These are phyloP conservation scores for Pythium biforme DNA, from an alignment of 352 stramenopile genomes.

Conservation along the genomic window DNA sequence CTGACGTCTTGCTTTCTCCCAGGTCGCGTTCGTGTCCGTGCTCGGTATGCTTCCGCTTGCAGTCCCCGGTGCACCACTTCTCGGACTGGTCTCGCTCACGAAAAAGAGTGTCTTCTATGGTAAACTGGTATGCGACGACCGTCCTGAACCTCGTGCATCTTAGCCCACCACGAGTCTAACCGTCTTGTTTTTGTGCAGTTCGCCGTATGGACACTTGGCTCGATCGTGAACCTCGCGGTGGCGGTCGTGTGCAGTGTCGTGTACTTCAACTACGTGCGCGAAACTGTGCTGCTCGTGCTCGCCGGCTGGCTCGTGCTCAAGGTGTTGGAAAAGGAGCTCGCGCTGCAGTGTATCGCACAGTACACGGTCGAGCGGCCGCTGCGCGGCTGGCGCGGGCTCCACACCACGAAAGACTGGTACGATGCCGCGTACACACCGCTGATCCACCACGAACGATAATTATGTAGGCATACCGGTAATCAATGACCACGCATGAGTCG, in stretches of 20 bases:
- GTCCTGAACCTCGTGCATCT: background rate
- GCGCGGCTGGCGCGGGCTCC: slow-evolving; percentile 71
- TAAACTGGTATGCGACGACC: slow-evolving; percentile 42
- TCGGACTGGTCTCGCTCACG: slow-evolving; percentile 71
- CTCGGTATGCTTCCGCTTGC: slow-evolving; percentile 59
- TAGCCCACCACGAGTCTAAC: background rate
- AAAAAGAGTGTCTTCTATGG: slow-evolving; percentile 75
- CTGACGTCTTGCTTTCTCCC: background rate
- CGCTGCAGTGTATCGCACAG: slow-evolving; percentile 71
- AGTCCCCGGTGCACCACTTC: slow-evolving; percentile 52
- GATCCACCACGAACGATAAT: slow-evolving; percentile 56
- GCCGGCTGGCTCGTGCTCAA: slow-evolving; percentile 58
- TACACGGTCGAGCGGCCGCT: slow-evolving; percentile 66
- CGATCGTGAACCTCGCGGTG: slow-evolving; percentile 67
- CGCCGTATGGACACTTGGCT: slow-evolving; percentile 67
- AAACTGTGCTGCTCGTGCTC: slow-evolving; percentile 65
- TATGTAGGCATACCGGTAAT: background rate
- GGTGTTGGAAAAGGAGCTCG: slow-evolving; percentile 65
- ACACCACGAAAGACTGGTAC: slow-evolving; percentile 87
- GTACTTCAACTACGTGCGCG: slow-evolving; percentile 67
- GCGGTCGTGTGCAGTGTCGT: slow-evolving; percentile 54
- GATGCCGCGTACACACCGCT: slow-evolving; percentile 81
- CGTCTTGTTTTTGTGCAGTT: slow-evolving; percentile 25
- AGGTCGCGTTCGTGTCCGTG: slow-evolving; percentile 65
- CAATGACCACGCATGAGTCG: slow-evolving; percentile 20